A percentile compares a stretch with the other conserved stretches of the same genome.
These are phyloP conservation scores for Lasiodiplodia theobromae DNA, from an alignment of 2,329 filamentous ascomycete genomes.

Conservation along the genomic window DNA sequence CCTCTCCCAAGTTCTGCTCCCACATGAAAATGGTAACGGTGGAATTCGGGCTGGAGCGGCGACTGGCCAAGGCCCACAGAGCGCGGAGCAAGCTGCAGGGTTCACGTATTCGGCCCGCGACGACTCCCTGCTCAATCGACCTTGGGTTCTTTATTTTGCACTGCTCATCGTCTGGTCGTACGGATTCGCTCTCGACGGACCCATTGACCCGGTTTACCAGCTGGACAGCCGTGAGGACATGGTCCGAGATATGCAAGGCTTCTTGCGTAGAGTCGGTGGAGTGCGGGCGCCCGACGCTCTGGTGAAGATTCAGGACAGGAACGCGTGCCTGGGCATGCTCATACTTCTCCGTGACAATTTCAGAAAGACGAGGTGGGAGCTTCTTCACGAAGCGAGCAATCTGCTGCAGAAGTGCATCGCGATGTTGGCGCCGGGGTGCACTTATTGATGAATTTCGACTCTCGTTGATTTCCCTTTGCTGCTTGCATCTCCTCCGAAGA, in stretches of 20 bases:
- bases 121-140: constrained; percentile 87
- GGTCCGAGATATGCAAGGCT: constrained; percentile 79
- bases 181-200: constrained; percentile 86
- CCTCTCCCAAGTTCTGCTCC: constrained; percentile 80
- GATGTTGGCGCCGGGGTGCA: constrained; percentile 50
- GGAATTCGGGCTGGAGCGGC: neutral
- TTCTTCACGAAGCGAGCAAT: constrained; percentile 85
- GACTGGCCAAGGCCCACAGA: constrained; percentile 36
- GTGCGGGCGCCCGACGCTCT: constrained; percentile 80
- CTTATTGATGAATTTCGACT: constrained; percentile 1
- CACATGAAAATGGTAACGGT: constrained; percentile 54
- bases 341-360: constrained; percentile 85
- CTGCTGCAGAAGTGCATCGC: constrained; percentile 82
- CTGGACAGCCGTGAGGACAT: constrained; percentile 70
- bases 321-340: constrained; percentile 81
- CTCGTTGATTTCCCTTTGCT: neutral
- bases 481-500: neutral
- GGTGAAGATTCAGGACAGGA: constrained; percentile 75
- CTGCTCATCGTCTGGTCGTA: constrained; percentile 94
- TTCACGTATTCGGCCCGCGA: constrained; percentile 78
- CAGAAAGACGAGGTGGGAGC: constrained; percentile 84
- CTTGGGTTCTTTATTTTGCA: constrained; percentile 96
- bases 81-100: constrained; percentile 35
- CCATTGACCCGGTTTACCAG: constrained; percentile 62
- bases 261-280: constrained; percentile 74